Conservation (phyloP, 2,329 filamentous ascomycete species). For the Diaporthe ilicicola region DNA sequence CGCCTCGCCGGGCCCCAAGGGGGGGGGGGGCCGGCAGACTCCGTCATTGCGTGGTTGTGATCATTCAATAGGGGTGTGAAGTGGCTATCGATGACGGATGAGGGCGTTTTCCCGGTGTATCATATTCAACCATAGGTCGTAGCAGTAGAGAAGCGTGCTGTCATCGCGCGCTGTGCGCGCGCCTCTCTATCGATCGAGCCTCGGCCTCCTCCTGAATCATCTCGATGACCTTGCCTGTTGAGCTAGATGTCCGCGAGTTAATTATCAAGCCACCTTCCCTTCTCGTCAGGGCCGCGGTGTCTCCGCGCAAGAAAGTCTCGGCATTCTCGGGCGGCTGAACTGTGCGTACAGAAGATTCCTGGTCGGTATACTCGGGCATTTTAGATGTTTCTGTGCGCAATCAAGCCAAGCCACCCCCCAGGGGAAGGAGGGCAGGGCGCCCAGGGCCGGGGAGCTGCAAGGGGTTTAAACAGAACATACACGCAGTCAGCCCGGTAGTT, state of each 20-base stretch:
- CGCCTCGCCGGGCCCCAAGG: neutral
- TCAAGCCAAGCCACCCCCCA: conserved; percentile 8
- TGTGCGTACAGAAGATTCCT: neutral
- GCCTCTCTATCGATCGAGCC: neutral
- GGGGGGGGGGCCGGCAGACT: neutral
- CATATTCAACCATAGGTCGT: neutral
- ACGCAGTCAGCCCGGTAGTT: conserved; percentile 4
- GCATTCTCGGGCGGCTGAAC: neutral
- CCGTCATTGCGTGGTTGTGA: neutral
- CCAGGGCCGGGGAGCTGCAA: neutral
- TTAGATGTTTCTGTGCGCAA: neutral
- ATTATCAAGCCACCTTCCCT: conserved; percentile 16
- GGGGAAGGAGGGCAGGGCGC: conserved; percentile 2
- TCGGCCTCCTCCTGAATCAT: conserved; percentile 7
- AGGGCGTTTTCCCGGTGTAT: neutral
- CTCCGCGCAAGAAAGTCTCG: neutral
- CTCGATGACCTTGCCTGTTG: conserved; percentile 4
- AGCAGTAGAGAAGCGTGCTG: neutral
- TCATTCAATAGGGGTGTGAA: neutral
- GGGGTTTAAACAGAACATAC: neutral
- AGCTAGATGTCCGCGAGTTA: conserved; percentile 3
- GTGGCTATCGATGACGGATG: neutral
- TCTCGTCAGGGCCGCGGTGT: neutral
- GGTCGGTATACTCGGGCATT: conserved; percentile 2
- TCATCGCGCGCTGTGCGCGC: neutral